Evolutionary conservation across 208 protist genomes (phyloP).

Genomic region (Entamoeba invadens): DNA sequence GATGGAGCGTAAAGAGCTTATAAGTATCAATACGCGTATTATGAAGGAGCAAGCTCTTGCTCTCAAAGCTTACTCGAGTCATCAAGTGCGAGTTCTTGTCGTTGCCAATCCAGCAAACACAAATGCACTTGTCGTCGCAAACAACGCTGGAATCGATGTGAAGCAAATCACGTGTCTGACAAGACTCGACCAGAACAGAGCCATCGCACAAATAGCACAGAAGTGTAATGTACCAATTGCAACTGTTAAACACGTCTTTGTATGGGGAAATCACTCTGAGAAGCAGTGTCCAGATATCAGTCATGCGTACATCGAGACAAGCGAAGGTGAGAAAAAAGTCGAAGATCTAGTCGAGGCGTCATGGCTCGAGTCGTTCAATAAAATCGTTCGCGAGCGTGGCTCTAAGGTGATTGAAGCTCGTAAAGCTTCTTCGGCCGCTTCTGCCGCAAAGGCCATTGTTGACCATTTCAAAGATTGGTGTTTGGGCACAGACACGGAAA

Average conservation of each 20-base stretch:
- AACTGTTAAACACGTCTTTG: background rate
- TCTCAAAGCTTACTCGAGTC: conserved; percentile 17
- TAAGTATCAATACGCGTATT: conserved; percentile 28
- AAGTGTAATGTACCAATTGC: background rate
- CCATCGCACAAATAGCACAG: conserved; percentile 4
- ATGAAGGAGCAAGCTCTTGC: conserved; percentile 21
- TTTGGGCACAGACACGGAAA: conserved; percentile 39
- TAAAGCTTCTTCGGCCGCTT: conserved; percentile 66
- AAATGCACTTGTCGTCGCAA: conserved; percentile 18
- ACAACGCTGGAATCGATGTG: conserved; percentile 10
- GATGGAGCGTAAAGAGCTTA: conserved; percentile 31
- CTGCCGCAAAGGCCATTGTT: conserved; percentile 61
- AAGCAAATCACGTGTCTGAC: conserved; percentile 28
- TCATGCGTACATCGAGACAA: background rate
- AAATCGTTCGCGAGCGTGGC: conserved; percentile 46
- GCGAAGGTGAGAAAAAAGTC: background rate
- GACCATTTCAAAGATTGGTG: conserved; percentile 53
- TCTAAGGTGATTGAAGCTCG: conserved; percentile 62
- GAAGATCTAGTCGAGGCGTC: conserved; percentile 53
- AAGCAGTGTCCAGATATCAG: background rate
- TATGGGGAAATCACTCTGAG: conserved; percentile 36
- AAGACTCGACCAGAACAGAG: conserved; percentile 34
- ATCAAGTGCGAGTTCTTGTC: conserved; percentile 22
- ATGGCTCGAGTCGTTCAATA: conserved; percentile 45
- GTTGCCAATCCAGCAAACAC: conserved; percentile 41